Evolutionary conservation across 495 filamentous ascomycete genomes (phyloP), one percentile per base, ranked within the genome.

Genomic region (Tetracladium setigerum): DNA sequence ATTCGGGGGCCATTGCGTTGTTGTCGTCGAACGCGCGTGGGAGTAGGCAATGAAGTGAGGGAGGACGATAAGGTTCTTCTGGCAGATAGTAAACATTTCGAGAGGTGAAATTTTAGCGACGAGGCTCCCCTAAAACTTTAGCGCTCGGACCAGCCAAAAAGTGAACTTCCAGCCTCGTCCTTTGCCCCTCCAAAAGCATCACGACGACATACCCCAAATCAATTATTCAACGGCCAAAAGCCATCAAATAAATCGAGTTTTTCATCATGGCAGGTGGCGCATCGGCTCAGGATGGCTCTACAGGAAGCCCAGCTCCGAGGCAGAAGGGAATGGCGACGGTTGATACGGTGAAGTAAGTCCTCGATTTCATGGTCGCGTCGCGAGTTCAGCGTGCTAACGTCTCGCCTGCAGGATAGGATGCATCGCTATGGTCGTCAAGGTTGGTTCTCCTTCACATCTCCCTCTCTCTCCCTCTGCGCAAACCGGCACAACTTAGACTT

Each of bases 361-460:
- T 22, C 4, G 24, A 1, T 27, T 15, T 43, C n/a, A n/a, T n/a
- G n/a, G n/a, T n/a, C n/a, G n/a, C n/a, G n/a, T 39, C 18, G 13
- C 24, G 35, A 7, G 15, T 54, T 47, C 36, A 33, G 37, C 56
- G 30, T 14, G 15, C 13, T 16, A 39, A 46, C 5, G 22, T 35
- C 42, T 17, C 17, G 13, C 50, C 69, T 48, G 76, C 41, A 68
- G 66, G 34, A 62, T 70, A 24, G 71, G 77, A 49, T 79, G 69
- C 52, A 68, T 74, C 45, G 69, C 68, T 32, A 64, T 64, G 59
- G 71, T 74, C 13, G 62, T 57, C 35, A 78, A 77, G 49, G 30
- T 45, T 35, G 64, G 58, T 48, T 46, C 62, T 32, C 16, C 22
- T 30, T 22, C 36, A 19, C 19, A 30, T 8, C 42, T 16, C 24